Evolutionary conservation across 148 eudicot species (phyloP), one percentile per base, ranked within the genome.

Genomic region (Camellia sinensis): DNA sequence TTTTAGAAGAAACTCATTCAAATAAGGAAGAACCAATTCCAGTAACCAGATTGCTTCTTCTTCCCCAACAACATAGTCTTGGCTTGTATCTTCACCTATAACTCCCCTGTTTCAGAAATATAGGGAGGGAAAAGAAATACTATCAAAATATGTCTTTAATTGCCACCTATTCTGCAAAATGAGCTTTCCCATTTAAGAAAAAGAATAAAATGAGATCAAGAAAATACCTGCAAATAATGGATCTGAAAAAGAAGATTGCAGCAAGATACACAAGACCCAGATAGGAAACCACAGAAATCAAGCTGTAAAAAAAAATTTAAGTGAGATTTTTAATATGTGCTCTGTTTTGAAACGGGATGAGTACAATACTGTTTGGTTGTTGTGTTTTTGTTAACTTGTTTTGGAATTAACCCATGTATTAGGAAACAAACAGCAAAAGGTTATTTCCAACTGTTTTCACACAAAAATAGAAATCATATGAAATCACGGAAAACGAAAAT

Each of bases 1-100:
- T 67, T 90, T 90, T 44, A 85, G 53, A 37, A 93, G 89, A 73
- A 84, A 87, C 79, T 93, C 97, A 84, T 93, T 93, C 45, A 93
- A 14, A 82, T 84, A 90, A 57, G 97, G 97, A 75, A 93, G 88
- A 53, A 91, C 21, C 75, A 90, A 56, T 83, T 90, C 86, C 48
- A 89, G n/a, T 29, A 90, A 29, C 93, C 97, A 91, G 54, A 90
- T 74, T 69, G 93, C 95, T 77, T 93, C 97, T 81, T 90, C 95
- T 80, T 93, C 93, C 29, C 97, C 95, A 73, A 90, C 65, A 67
- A 87, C 84, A 77, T 79, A 72, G 0, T 72, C 83, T 46, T 87
- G 85, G 64, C 80, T 76, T 72, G 80, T 62, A 65, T 81, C 79
- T 71, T 74, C 61, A 78, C 84, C 81, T 66, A 56, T 29, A 37